These are phyloP conservation scores for Trametes hirsuta DNA, from an alignment of 1,284 basidiomycete species.

Conservation along the genomic window DNA sequence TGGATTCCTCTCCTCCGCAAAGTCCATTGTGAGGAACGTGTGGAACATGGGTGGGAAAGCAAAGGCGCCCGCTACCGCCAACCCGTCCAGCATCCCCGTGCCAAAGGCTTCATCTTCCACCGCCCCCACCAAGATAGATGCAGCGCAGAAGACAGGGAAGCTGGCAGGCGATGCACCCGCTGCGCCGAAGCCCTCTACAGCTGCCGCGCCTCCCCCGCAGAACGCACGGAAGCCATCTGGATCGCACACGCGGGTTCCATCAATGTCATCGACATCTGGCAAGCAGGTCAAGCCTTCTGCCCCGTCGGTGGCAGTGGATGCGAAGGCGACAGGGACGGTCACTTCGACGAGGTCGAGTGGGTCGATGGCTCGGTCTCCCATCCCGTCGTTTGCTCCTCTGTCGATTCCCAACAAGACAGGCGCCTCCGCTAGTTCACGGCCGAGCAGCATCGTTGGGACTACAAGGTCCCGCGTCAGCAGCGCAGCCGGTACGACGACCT, in stretches of 20 bases:
- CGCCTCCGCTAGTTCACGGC: slow-evolving; percentile 12
- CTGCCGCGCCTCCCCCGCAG: not conserved
- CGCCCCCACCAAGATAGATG: slow-evolving; percentile 7
- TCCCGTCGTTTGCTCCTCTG: slow-evolving; percentile 34
- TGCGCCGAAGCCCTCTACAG: slow-evolving; percentile 9
- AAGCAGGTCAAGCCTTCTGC: slow-evolving; percentile 25
- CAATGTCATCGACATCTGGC: slow-evolving; percentile 18
- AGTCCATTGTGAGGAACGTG: slow-evolving; percentile 42
- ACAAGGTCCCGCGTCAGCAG: slow-evolving; percentile 25
- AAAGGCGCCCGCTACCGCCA: slow-evolving; percentile 18
- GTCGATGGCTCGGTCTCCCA: slow-evolving; percentile 31
- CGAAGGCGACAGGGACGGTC: slow-evolving; percentile 17
- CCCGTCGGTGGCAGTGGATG: slow-evolving; percentile 3
- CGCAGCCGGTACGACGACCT: slow-evolving; percentile 20
- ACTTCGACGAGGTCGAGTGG: slow-evolving; percentile 19
- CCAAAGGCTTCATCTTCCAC: slow-evolving; percentile 24
- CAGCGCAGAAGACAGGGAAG: slow-evolving; percentile 13
- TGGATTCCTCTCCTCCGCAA: slow-evolving; percentile 44
- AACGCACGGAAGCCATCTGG: slow-evolving; percentile 21
- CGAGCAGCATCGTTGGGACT: slow-evolving; percentile 23
- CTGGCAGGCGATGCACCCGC: not conserved
- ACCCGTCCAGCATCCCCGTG: slow-evolving; percentile 29
- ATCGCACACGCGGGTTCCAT: slow-evolving; percentile 16
- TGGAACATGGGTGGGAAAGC: slow-evolving; percentile 38
- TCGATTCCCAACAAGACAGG: slow-evolving; percentile 13